Evolutionary conservation across 2,329 filamentous ascomycete species (phyloP).

Genomic region (Aspergillus amoenus): DNA sequence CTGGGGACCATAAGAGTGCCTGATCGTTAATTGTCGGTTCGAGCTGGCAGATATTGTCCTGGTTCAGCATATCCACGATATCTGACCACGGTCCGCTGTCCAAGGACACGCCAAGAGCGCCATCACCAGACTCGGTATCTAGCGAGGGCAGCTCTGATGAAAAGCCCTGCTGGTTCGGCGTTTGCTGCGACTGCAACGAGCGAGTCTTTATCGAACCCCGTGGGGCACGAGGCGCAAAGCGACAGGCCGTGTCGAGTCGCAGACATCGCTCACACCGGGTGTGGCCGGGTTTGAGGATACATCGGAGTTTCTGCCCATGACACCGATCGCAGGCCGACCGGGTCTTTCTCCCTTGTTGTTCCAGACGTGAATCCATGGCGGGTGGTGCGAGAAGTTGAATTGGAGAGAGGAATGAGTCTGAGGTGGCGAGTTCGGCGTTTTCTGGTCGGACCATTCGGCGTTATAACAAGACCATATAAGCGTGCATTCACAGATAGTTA

Average conservation of each 20-base stretch:
- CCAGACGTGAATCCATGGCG: no score
- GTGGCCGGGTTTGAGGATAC: background rate
- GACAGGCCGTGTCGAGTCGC: background rate
- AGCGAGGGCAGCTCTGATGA: background rate
- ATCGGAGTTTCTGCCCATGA: background rate
- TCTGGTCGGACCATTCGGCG: background rate
- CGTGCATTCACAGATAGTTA: background rate
- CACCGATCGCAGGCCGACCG: background rate
- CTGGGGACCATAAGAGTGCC: background rate
- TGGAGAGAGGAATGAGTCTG: background rate
- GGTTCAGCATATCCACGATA: background rate
- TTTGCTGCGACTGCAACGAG: background rate
- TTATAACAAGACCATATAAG: background rate
- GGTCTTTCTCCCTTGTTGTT: background rate
- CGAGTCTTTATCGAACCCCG: background rate
- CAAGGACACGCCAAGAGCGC: background rate
- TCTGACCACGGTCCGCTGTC: background rate
- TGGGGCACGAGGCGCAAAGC: background rate
- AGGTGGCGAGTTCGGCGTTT: background rate
- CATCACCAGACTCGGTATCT: background rate
- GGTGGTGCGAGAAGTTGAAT: no score
- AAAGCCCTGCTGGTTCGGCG: background rate
- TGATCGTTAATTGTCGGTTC: background rate
- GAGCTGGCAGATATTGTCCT: background rate
- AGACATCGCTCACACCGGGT: background rate